These are phyloP conservation scores for Conticribra guillardii DNA, from an alignment of 108 stramenopile species.

Conservation along the genomic window DNA sequence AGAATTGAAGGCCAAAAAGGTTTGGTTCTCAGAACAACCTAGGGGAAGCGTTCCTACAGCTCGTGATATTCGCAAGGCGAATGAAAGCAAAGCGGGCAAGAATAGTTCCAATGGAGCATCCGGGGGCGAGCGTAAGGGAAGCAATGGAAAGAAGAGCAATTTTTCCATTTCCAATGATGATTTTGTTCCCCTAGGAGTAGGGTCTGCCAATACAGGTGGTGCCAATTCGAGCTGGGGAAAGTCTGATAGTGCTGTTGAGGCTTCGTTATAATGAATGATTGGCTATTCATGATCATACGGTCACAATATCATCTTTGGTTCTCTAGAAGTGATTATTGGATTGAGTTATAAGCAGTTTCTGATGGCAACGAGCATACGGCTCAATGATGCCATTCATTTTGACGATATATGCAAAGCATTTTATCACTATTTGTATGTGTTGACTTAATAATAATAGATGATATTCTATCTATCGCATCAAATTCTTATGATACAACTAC, in stretches of 20 bases:
- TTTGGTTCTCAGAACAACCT: constrained; percentile 92
- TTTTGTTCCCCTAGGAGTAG: constrained; percentile 79
- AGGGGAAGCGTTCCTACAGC: constrained; percentile 91
- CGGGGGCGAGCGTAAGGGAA: constrained; percentile 17
- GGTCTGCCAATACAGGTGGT: constrained; percentile 37
- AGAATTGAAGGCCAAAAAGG: constrained; percentile 88
- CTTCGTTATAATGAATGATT: constrained; percentile 1
- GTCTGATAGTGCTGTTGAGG: not conserved
- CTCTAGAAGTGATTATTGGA: too few species aligned
- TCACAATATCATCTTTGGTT: not conserved
- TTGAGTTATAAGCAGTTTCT: not conserved
- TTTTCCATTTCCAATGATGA: constrained; percentile 68
- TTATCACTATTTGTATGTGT: not conserved
- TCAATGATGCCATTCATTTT: not conserved
- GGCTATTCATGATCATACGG: not conserved
- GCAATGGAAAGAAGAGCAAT: constrained; percentile 46
- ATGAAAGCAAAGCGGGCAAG: constrained; percentile 64
- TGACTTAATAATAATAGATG: not conserved
- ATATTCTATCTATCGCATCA: too few species aligned
- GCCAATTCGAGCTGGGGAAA: constrained; percentile 58
- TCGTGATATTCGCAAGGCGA: constrained; percentile 85
- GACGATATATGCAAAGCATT: not conserved
- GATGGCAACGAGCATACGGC: not conserved
- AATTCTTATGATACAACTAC: too few species aligned
- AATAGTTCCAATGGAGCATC: constrained; percentile 8